Percentiles rank a stretch among this genome's conserved stretches.
These are phyloP conservation scores for Stachybotrys chartarum DNA, from an alignment of 2,329 filamentous ascomycete species.

Conservation along the genomic window DNA sequence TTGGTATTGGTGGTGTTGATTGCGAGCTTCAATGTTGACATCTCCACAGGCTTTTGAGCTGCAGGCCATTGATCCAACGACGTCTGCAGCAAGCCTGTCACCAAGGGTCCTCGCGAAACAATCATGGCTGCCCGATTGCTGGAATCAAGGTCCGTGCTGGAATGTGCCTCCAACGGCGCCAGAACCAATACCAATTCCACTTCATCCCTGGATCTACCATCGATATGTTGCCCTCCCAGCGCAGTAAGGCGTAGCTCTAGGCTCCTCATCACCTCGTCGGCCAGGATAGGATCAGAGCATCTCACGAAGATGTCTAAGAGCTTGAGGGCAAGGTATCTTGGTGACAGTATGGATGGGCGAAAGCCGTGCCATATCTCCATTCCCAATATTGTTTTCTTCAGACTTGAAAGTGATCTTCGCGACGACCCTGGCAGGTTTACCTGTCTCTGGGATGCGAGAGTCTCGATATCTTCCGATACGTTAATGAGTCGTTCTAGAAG, in stretches of 20 bases:
- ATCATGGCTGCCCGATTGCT: conserved; percentile 13
- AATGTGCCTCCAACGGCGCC: conserved; percentile 27
- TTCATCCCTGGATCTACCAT: conserved; percentile 9
- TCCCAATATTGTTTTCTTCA: conserved; percentile 46
- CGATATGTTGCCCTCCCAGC: conserved; percentile 14
- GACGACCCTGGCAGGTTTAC: conserved; percentile 63
- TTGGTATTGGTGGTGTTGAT: conserved; percentile 86
- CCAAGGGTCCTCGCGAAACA: conserved; percentile 17
- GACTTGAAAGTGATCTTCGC: conserved; percentile 45
- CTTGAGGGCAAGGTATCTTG: conserved; percentile 57
- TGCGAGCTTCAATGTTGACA: conserved; percentile 48
- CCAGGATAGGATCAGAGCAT: conserved; percentile 17
- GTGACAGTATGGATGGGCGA: conserved; percentile 45
- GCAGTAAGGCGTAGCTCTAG: conserved; percentile 16
- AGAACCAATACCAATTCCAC: conserved; percentile 38
- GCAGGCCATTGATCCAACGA: conserved; percentile 22
- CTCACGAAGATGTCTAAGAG: conserved; percentile 42
- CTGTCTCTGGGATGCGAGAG: conserved; percentile 55
- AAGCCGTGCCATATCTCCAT: conserved; percentile 54
- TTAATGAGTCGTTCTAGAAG: conserved; percentile 50
- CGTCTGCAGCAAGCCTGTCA: conserved; percentile 20
- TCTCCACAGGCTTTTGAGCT: conserved; percentile 16
- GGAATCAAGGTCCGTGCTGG: conserved; percentile 16
- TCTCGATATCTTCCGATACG: conserved; percentile 46
- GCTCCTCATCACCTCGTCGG: conserved; percentile 20